Evolutionary conservation across 805 yeast genomes (phyloP).

Genomic region (Kodamaea leandrae): DNA sequence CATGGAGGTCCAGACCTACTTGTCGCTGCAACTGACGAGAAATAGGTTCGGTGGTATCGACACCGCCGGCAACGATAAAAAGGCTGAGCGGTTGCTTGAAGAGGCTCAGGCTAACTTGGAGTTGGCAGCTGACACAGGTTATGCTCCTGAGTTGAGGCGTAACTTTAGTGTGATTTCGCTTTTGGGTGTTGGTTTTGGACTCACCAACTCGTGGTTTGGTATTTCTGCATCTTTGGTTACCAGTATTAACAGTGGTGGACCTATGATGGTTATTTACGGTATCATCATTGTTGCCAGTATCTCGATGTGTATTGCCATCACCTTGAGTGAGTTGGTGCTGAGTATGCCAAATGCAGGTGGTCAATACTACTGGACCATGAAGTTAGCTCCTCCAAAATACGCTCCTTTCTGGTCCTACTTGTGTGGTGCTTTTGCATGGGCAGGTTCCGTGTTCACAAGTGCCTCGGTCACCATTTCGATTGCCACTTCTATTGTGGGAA

Average conservation of each 20-base stretch:
- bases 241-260: slow-evolving; percentile 59
- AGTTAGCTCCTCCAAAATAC: slow-evolving; percentile 48
- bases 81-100: slow-evolving; percentile 12
- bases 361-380: slow-evolving; percentile 57
- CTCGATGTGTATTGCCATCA: slow-evolving; percentile 46
- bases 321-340: slow-evolving; percentile 52
- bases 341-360: slow-evolving; percentile 60
- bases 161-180: slow-evolving; percentile 45
- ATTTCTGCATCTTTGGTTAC: slow-evolving; percentile 54
- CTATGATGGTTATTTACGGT: slow-evolving; percentile 56
- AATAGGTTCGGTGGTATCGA: slow-evolving; percentile 4
- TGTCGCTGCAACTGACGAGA: neutral
- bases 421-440: slow-evolving; percentile 64
- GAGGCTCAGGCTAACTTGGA: slow-evolving; percentile 25
- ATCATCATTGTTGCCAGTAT: slow-evolving; percentile 49
- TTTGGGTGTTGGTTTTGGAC: slow-evolving; percentile 58
- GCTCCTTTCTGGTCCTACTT: slow-evolving; percentile 51
- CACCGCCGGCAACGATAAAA: slow-evolving; percentile 6
- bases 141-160: slow-evolving; percentile 23
- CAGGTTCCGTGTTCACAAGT: slow-evolving; percentile 59
- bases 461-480: slow-evolving; percentile 58
- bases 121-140: slow-evolving; percentile 30
- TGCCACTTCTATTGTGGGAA: slow-evolving; percentile 51
- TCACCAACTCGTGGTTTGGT: slow-evolving; percentile 63
- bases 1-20: slow-evolving; percentile 7